Evolutionary conservation across 768 basidiomycete genomes (phyloP).

Genomic region (Sporobolomyces phaffii): DNA sequence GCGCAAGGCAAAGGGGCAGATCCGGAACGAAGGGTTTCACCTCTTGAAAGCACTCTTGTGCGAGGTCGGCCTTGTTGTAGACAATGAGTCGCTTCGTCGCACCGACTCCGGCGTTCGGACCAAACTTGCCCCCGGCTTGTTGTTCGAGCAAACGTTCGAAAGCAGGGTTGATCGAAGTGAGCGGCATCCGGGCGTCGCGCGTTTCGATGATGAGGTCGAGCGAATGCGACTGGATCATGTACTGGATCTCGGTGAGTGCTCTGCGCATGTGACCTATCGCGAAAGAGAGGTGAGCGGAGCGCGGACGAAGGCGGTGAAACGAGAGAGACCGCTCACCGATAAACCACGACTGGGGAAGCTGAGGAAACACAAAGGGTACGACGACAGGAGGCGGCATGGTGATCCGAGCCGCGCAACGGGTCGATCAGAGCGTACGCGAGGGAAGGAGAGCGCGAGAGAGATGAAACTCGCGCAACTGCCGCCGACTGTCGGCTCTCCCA

Average conservation of each 20-base stretch:
- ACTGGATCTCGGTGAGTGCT: slow-evolving; percentile 40
- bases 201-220: slow-evolving; percentile 92
- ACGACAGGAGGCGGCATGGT: slow-evolving; percentile 20
- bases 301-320: background rate
- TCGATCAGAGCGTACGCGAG: too few relatives aligned
- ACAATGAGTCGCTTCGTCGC: slow-evolving; percentile 78
- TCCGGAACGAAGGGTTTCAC: slow-evolving; percentile 47
- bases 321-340: slow-evolving; percentile 21
- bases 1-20: background rate
- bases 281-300: background rate
- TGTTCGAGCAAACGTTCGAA: slow-evolving; percentile 59
- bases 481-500: too few relatives aligned
- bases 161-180: slow-evolving; percentile 85
- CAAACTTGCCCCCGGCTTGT: slow-evolving; percentile 18
- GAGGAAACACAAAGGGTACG: slow-evolving; percentile 34
- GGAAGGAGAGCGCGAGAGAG: background rate
- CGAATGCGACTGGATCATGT: slow-evolving; percentile 49
- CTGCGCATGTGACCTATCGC: slow-evolving; percentile 39
- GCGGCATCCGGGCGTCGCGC: slow-evolving; percentile 81
- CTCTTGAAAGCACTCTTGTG: slow-evolving; percentile 78
- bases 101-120: slow-evolving; percentile 46
- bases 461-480: too few relatives aligned
- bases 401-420: background rate
- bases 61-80: slow-evolving; percentile 86
- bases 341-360: slow-evolving; percentile 32